Conservation (phyloP, 441 rosid genomes). For the Erodium trifolium region DNA sequence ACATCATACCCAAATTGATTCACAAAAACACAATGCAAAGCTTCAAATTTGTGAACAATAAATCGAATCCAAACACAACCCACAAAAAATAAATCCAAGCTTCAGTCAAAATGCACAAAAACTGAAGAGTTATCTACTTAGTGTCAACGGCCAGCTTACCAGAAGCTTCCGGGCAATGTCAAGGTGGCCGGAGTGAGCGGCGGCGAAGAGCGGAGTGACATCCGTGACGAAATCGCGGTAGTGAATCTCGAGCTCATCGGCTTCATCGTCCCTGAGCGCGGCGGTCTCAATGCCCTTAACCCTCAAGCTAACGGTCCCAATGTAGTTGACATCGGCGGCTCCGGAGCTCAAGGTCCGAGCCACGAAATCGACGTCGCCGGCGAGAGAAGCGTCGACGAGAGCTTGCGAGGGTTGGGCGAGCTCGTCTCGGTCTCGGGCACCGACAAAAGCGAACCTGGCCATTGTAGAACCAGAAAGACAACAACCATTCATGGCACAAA, state of each 20-base stretch:
- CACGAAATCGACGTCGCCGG: slow-evolving; percentile 22
- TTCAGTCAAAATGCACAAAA: background rate
- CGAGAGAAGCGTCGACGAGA: slow-evolving; percentile 26
- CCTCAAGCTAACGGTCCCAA: slow-evolving; percentile 28
- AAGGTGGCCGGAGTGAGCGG: slow-evolving; percentile 29
- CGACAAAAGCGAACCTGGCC: background rate
- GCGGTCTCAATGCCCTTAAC: slow-evolving; percentile 24
- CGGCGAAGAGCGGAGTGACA: slow-evolving; percentile 31
- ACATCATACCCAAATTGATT: too few relatives aligned
- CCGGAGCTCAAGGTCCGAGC: slow-evolving; percentile 12
- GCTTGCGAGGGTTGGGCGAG: slow-evolving; percentile 18
- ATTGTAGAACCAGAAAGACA: slow-evolving; percentile 7
- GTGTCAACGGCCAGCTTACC: slow-evolving; percentile 20
- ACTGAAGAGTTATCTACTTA: background rate
- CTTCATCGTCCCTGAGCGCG: slow-evolving; percentile 26
- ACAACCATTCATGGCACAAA: background rate
- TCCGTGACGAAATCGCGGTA: slow-evolving; percentile 31
- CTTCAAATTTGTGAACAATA: background rate
- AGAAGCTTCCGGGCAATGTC: slow-evolving; percentile 26
- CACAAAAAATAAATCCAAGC: background rate
- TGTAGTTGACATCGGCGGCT: slow-evolving; percentile 23
- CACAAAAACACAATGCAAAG: background rate
- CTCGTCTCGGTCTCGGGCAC: slow-evolving; percentile 13
- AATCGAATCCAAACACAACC: background rate
- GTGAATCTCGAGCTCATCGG: slow-evolving; percentile 28